Percentiles rank a stretch among this genome's conserved stretches.
Conservation (phyloP, 1,284 basidiomycete genomes). For the Phellopilus nigrolimitatus region DNA sequence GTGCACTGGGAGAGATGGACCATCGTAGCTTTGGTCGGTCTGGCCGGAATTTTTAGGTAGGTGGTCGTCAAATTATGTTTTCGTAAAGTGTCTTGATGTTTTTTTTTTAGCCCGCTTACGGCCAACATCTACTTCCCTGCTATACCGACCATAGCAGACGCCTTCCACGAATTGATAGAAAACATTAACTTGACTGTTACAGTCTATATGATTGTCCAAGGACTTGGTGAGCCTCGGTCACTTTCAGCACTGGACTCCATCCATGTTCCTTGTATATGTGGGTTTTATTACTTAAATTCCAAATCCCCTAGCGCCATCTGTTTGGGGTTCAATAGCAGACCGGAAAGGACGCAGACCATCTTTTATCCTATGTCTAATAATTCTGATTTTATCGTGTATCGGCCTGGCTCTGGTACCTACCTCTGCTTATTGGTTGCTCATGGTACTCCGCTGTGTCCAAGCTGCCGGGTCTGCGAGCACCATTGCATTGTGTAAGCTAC, state of each 20-base stretch:
- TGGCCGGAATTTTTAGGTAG: conserved; percentile 62
- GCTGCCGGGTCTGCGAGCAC: conserved; percentile 43
- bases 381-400: conserved; percentile 38
- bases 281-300: no score
- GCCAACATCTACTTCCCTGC: conserved; percentile 77
- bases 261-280: no score
- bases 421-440: conserved; percentile 42
- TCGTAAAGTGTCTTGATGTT: background rate
- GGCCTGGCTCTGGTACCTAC: conserved; percentile 45
- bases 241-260: no score
- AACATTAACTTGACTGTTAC: conserved; percentile 76
- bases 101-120: conserved; percentile 56
- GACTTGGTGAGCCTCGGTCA: conserved; percentile 59
- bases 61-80: conserved; percentile 3
- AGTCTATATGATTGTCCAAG: conserved; percentile 76
- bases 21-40: conserved; percentile 52
- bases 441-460: conserved; percentile 44
- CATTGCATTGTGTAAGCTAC: conserved; percentile 35
- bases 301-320: conserved; percentile 59
- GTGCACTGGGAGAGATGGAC: conserved; percentile 59
- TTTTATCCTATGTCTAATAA: conserved; percentile 38
- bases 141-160: conserved; percentile 59
- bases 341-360: conserved; percentile 42
- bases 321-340: conserved; percentile 53
- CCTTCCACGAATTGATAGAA: conserved; percentile 60